phyloP scores from a whole-genome alignment of 352 stramenopile species.

The Globisporangium splendens region DNA sequence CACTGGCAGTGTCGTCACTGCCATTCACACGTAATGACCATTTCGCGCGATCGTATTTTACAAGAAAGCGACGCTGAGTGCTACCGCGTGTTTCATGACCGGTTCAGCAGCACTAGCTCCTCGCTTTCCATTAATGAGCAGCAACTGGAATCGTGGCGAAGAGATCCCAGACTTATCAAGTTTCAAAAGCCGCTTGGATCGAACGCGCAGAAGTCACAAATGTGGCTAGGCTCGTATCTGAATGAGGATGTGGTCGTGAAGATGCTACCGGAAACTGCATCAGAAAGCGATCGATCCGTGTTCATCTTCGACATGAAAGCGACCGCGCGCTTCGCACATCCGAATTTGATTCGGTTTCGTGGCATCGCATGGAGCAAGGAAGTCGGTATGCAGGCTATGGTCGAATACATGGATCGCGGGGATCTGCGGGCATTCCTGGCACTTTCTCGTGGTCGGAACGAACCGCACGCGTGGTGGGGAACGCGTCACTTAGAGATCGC shows the following conservation, averaged over 20 bases:
- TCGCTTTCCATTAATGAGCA: slow-evolving; percentile 8
- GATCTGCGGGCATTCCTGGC: slow-evolving; percentile 17
- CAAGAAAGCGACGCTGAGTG: slow-evolving; percentile 11
- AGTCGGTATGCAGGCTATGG: slow-evolving; percentile 15
- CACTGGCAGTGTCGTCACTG: neutral
- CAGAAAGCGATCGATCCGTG: slow-evolving; percentile 17
- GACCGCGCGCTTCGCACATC: slow-evolving; percentile 15
- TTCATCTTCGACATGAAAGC: slow-evolving; percentile 19
- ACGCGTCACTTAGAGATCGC: slow-evolving; percentile 15
- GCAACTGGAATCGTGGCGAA: slow-evolving; percentile 6
- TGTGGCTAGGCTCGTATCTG: slow-evolving; percentile 45
- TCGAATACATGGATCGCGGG: slow-evolving; percentile 28
- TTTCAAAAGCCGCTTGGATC: slow-evolving; percentile 11
- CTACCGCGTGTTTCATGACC: slow-evolving; percentile 10
- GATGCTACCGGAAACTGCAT: slow-evolving; percentile 1
- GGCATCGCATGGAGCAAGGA: slow-evolving; percentile 18
- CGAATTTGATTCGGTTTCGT: slow-evolving; percentile 23
- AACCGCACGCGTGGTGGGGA: slow-evolving; percentile 13
- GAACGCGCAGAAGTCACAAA: slow-evolving; percentile 50
- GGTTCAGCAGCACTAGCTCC: slow-evolving; percentile 3
- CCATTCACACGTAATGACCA: neutral
- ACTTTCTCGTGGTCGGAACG: slow-evolving; percentile 11
- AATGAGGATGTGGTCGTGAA: slow-evolving; percentile 11
- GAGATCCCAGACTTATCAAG: slow-evolving; percentile 5
- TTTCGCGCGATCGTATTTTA: neutral